These are phyloP conservation scores for Novakomyces olei DNA, from an alignment of 805 yeast genomes.

Conservation along the genomic window DNA sequence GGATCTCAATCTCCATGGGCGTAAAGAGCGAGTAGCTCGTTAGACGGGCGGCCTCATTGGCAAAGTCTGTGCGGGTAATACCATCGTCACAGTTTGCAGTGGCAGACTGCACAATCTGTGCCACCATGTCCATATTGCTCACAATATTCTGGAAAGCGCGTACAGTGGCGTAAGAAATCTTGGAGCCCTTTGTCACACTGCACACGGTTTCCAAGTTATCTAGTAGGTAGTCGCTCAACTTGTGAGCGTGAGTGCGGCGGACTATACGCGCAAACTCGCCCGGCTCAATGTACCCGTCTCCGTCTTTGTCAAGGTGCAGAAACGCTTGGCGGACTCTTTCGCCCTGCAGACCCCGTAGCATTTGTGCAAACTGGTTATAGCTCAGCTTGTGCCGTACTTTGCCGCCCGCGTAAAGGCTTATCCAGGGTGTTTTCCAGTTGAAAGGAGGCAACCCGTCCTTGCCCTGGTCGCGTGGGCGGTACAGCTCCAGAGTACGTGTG, in stretches of 20 bases:
- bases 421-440: slow-evolving; percentile 24
- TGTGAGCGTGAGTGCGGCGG: slow-evolving; percentile 19
- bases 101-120: slow-evolving; percentile 18
- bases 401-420: slow-evolving; percentile 20
- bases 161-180: slow-evolving; percentile 21
- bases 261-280: slow-evolving; percentile 20
- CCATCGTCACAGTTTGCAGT: slow-evolving; percentile 16
- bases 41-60: slow-evolving; percentile 19
- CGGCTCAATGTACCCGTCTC: slow-evolving; percentile 20
- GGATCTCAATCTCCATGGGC: slow-evolving; percentile 22
- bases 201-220: slow-evolving; percentile 18
- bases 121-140: slow-evolving; percentile 20
- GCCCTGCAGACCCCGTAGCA: slow-evolving; percentile 24
- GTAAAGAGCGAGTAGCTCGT: slow-evolving; percentile 21
- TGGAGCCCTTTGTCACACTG: slow-evolving; percentile 14
- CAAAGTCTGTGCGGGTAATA: slow-evolving; percentile 18
- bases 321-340: slow-evolving; percentile 27
- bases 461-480: too few relatives aligned
- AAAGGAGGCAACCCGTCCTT: too few relatives aligned
- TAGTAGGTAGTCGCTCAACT: slow-evolving; percentile 20
- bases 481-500: slow-evolving; percentile 17
- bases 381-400: slow-evolving; percentile 19
- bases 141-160: slow-evolving; percentile 23
- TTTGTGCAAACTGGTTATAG: slow-evolving; percentile 23
- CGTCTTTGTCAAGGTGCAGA: slow-evolving; percentile 16